phyloP scores from a whole-genome alignment of 371 early-diverging fungal species.

The Mucor racemosus region DNA sequence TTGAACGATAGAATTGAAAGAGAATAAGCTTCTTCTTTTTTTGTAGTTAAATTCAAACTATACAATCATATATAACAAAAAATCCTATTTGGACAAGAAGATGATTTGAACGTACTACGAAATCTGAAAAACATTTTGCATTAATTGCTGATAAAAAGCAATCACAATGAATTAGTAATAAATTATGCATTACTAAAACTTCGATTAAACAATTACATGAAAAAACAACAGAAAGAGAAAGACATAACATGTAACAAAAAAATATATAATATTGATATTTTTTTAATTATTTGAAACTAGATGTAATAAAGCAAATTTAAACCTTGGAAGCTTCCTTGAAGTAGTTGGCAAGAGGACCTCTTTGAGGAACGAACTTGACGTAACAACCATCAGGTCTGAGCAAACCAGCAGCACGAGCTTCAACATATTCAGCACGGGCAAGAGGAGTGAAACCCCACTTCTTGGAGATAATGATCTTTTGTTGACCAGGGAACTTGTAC shows the following conservation, averaged over 20 bases:
- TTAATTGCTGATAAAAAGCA: conserved; percentile 1
- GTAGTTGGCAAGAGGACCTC: conserved; percentile 84
- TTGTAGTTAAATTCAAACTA: not conserved
- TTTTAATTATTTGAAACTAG: not conserved
- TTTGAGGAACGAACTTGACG: conserved; percentile 94
- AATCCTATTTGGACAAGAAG: not conserved
- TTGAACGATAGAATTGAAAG: no score
- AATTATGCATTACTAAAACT: not conserved
- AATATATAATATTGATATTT: not conserved
- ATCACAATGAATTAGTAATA: conserved; percentile 2
- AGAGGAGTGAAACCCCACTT: conserved; percentile 99
- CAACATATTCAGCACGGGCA: conserved; percentile 91
- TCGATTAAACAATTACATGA: no score
- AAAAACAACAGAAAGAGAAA: not conserved
- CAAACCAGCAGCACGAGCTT: conserved; percentile 76
- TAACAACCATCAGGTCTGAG: conserved; percentile 96
- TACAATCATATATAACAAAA: no score
- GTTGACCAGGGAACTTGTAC: conserved; percentile 99
- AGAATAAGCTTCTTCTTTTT: no score
- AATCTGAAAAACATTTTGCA: not conserved
- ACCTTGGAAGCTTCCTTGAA: conserved; percentile 38
- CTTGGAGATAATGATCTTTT: conserved; percentile 98
- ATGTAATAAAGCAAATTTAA: conserved; percentile 29
- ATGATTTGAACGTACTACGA: not conserved
- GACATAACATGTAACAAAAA: not conserved